Base-by-base conservation (phyloP, 2,329 filamentous ascomycete species). In the Diaporthe citri region DNA sequence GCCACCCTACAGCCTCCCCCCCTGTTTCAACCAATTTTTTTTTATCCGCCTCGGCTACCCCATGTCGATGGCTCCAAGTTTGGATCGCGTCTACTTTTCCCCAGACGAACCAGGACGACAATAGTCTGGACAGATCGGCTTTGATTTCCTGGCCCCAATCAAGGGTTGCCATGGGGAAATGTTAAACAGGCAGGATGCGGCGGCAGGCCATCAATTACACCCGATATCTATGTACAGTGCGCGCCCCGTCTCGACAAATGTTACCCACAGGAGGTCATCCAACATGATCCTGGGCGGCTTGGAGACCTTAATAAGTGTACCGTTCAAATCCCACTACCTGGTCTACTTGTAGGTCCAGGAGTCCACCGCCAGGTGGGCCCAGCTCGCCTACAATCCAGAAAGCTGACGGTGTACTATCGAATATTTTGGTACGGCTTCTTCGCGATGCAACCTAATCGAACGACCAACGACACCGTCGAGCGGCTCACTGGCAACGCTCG, bases 11-110 rank as follows among this genome's bases (percentile, higher is more conserved):
- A 41, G 64, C 64, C 46, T 22, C 10, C 64, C 48, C 62, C 62
- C 46, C 64, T 69, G 64, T 69, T 69, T 69, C 64, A 55, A 69
- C 48, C 64, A 55, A 39, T 20, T 41, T 69, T 55, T 64, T 64
- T 48, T 46, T 22, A 46, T 48, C 60, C 59, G 34, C 20, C 64
- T 69, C 64, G 64, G 46, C 64, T 69, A 51, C 64, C 48, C 64
- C 64, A 69, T 69, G 22, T 55, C 17, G 34, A 20, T 51, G 34
- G 22, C 64, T 69, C 64, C 48, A 55, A 28, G 20, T 39, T 69
- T 55, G 48, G 48, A 31, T 28, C 46, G 31, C 64, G 48, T 22
- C 43, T 41, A 28, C n/a, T 4, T 55, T 67, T 55, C 64, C 64
- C 64, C 64, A 55, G 64, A 69, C 34, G 48, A 28, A 17, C 64